Percentiles rank a stretch among this genome's conserved stretches.
phyloP scores from a whole-genome alignment of 345 rosid genomes.

The Mallotus nudiflorus region DNA sequence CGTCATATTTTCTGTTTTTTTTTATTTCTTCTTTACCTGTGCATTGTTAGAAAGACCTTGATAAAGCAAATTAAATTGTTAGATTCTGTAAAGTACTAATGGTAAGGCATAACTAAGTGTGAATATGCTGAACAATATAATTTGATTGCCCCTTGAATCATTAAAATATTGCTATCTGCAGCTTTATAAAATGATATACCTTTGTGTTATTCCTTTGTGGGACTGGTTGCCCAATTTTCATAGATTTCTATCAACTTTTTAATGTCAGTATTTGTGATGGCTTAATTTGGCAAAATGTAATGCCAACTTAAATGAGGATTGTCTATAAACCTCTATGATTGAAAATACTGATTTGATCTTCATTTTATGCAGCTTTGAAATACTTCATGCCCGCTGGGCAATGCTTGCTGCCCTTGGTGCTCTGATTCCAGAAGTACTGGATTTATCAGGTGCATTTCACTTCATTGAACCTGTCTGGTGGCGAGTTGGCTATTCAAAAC shows the following conservation, averaged over 20 bases:
- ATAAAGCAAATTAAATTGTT: neutral
- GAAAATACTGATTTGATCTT: neutral
- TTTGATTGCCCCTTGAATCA: neutral
- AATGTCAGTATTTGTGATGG: neutral
- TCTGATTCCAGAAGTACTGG: constrained; percentile 77
- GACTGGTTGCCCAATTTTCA: neutral
- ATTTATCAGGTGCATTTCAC: constrained; percentile 64
- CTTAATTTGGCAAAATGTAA: neutral
- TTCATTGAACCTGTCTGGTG: constrained; percentile 94
- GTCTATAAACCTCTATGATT: neutral
- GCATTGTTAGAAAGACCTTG: neutral
- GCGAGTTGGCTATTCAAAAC: constrained; percentile 92
- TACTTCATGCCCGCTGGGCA: constrained; percentile 97
- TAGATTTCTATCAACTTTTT: neutral
- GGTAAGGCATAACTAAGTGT: neutral
- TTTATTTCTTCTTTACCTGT: too few species aligned
- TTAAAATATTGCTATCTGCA: neutral
- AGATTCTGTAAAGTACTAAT: too few species aligned
- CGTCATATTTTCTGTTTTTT: constrained; percentile 13
- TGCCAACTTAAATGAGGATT: neutral
- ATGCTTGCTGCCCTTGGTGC: constrained; percentile 95
- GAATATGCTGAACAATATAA: neutral
- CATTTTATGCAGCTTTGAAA: constrained; percentile 67
- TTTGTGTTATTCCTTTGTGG: neutral
- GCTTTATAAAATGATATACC: neutral